phyloP scores from a whole-genome alignment of 78 protist species.

The Dictyostelium capitatum region DNA sequence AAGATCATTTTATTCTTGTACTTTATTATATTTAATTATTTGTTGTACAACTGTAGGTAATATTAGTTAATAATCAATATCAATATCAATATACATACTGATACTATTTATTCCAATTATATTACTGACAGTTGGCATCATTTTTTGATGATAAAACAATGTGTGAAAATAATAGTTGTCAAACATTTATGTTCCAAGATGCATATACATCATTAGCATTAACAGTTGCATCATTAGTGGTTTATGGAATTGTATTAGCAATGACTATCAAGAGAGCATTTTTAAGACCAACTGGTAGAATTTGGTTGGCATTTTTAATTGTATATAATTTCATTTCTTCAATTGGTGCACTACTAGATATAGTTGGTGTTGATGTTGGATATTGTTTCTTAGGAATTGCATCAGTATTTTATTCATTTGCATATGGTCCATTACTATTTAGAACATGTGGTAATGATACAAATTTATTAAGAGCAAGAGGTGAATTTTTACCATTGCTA shows the following conservation, averaged over 20 bases:
- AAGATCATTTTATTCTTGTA: slow-evolving; percentile 33
- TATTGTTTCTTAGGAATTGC: slow-evolving; percentile 50
- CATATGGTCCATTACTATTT: slow-evolving; percentile 66
- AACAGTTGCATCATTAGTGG: not conserved
- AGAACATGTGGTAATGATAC: slow-evolving; percentile 70
- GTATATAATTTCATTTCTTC: not conserved
- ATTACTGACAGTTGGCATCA: not conserved
- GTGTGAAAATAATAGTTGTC: not conserved
- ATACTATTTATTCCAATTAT: no score
- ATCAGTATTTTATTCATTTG: slow-evolving; percentile 4
- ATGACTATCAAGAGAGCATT: slow-evolving; percentile 20
- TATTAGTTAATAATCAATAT: no score
- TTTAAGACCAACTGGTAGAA: slow-evolving; percentile 51
- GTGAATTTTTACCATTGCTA: slow-evolving; percentile 61
- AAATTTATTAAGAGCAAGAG: slow-evolving; percentile 52
- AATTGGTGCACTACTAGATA: not conserved
- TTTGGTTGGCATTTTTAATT: slow-evolving; percentile 43
- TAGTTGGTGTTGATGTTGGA: slow-evolving; percentile 24
- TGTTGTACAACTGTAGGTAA: slow-evolving; percentile 11
- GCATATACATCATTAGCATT: slow-evolving; percentile 18
- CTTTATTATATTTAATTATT: slow-evolving; percentile 44
- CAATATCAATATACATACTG: not conserved
- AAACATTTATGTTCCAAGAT: slow-evolving; percentile 47
- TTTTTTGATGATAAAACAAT: slow-evolving; percentile 25
- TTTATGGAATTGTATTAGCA: slow-evolving; percentile 13